Evolutionary conservation across 192 early-diverging fungal species (phyloP), one percentile per base, ranked within the genome.

Genomic region (Mortierella claussenii): DNA sequence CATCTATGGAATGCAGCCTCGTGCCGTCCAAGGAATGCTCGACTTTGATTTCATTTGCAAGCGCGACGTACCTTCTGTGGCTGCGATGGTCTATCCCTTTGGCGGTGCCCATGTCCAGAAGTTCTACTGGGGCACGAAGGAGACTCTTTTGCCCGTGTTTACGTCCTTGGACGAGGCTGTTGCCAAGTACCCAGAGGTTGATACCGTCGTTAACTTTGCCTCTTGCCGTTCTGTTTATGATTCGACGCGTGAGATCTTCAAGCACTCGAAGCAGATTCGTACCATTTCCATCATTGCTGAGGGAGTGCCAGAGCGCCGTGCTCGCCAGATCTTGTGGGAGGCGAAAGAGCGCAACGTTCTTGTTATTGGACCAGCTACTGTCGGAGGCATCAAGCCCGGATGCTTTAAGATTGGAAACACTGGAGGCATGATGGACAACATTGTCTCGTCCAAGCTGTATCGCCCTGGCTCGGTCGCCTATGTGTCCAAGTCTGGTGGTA

Each of bases 401-500:
- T 97, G 96, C 84, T 99, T 96, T 91, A 99, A 99, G 92, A 97
- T 99, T 73, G 97, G 97, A 69, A 97, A 97, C 91, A 99, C 97
- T 48, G 97, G 97, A 79, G 97, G 97, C 64, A 99, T 99, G 97
- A 99, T 99, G 97, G 97, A 99, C 83, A 99, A 99, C 87, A 97
- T 99, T 83, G 95, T 96, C 7, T 85, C 95, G 18, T 97, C 95
- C 81, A 96, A 96, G 85, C 89, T 99, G 61, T 99, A 99, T 85
- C 92, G 97, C 44, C 82, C 95, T 24, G 97, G 97, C 13, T 97
- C 96, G 1, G 94, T 99, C 40, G 96, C 93, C 26, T 99, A 99
- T 75, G 97, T 99, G 45, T 97, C 95, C 80, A 99, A 99, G 90
- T 95, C 93, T 27, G 97, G 97, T 80, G 97, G 97, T 78, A 99